phyloP scores from a whole-genome alignment of 2,329 filamentous ascomycete genomes.

The Diaporthe sp. region DNA sequence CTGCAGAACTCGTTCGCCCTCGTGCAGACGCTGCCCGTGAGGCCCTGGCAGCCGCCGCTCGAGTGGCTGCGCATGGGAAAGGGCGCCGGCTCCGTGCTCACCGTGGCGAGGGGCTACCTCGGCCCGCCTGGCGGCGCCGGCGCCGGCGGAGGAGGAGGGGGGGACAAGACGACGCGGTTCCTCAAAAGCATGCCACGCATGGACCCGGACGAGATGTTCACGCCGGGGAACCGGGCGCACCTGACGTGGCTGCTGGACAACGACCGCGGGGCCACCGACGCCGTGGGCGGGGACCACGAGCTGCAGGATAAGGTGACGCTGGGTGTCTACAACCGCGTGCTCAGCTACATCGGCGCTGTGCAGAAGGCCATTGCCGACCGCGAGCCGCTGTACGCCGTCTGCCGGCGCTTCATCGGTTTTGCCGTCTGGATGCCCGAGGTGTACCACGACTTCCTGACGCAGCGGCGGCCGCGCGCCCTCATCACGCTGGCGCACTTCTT shows the following conservation, averaged over 20 bases:
- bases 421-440: slow-evolving; percentile 47
- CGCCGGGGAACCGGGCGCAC: slow-evolving; percentile 42
- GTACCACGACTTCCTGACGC: slow-evolving; percentile 47
- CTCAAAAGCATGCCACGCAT: slow-evolving; percentile 43
- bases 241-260: slow-evolving; percentile 49
- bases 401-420: slow-evolving; percentile 49
- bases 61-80: slow-evolving; percentile 50
- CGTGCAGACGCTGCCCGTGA: slow-evolving; percentile 48
- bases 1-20: slow-evolving; percentile 50
- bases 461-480: slow-evolving; percentile 49
- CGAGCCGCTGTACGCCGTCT: slow-evolving; percentile 45
- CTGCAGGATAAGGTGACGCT: slow-evolving; percentile 43
- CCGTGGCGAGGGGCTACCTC: slow-evolving; percentile 40
- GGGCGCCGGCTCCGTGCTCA: slow-evolving; percentile 47
- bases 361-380: slow-evolving; percentile 41
- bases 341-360: slow-evolving; percentile 49
- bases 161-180: slow-evolving; percentile 42
- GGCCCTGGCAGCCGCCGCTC: slow-evolving; percentile 51
- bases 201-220: slow-evolving; percentile 45
- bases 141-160: neutral
- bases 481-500: slow-evolving; percentile 52
- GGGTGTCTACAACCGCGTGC: slow-evolving; percentile 44
- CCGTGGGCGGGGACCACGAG: slow-evolving; percentile 42
- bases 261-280: slow-evolving; percentile 38
- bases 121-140: slow-evolving; percentile 33